Evolutionary conservation across 31 red algal genomes (phyloP).

Genomic region (Porphyra umbilicalis): DNA sequence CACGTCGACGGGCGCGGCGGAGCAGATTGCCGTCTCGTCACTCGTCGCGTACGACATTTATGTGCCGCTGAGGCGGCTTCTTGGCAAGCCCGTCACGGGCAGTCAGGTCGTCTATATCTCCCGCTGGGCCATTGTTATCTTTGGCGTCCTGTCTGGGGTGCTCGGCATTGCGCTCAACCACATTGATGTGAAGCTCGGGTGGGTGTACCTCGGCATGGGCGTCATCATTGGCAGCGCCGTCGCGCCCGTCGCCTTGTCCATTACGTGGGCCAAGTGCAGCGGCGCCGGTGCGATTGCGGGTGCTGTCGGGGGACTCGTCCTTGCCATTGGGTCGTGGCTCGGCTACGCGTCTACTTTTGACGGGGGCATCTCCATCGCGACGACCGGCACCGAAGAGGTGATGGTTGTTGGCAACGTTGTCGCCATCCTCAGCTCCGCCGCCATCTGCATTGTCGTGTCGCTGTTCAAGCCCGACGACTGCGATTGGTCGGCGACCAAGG

Average conservation of each 20-base stretch:
- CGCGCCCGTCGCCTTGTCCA: conserved; percentile 62
- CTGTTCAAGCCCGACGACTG: conserved; percentile 43
- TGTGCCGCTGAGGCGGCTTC: conserved; percentile 16
- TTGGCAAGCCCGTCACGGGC: conserved; percentile 61
- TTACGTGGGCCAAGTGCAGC: conserved; percentile 46
- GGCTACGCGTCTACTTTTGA: conserved; percentile 26
- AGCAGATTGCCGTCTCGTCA: conserved; percentile 73
- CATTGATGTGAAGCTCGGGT: conserved; percentile 50
- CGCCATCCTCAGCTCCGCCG: conserved; percentile 59
- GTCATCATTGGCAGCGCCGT: conserved; percentile 84
- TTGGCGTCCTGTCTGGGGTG: conserved; percentile 63
- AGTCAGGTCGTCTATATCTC: conserved; percentile 53
- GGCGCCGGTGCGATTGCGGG: conserved; percentile 49
- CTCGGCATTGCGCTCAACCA: conserved; percentile 62
- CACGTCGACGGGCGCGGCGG: conserved; percentile 73
- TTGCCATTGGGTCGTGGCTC: conserved; percentile 60
- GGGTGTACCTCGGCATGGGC: conserved; percentile 74
- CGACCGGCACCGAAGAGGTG: conserved; percentile 20
- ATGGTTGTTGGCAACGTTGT: conserved; percentile 78
- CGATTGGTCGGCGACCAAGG: conserved; percentile 45
- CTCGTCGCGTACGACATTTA: conserved; percentile 71
- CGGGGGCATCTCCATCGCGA: conserved; percentile 43
- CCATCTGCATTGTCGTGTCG: conserved; percentile 41
- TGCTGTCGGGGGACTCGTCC: conserved; percentile 27
- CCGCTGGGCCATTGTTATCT: conserved; percentile 48